phyloP scores from a whole-genome alignment of 352 stramenopile genomes.

The Phytophthora tentaculata region DNA sequence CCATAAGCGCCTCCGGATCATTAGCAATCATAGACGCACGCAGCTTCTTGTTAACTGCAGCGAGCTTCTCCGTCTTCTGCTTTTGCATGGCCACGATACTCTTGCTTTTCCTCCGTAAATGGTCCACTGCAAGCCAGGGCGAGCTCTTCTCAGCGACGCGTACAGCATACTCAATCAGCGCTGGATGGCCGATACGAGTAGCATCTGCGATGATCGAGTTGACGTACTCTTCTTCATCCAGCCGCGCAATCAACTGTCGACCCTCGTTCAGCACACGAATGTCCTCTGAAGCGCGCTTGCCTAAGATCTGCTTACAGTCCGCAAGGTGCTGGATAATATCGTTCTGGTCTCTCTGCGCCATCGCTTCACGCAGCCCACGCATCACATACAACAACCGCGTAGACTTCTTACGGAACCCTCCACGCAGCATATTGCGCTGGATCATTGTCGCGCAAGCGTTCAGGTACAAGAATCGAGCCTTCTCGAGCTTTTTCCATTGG shows the following conservation, averaged over 20 bases:
- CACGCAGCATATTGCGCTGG: slow-evolving; percentile 80
- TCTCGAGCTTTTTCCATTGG: slow-evolving; percentile 84
- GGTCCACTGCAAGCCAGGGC: slow-evolving; percentile 60
- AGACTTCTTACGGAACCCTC: slow-evolving; percentile 71
- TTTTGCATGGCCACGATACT: slow-evolving; percentile 43
- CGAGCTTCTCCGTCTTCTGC: slow-evolving; percentile 47
- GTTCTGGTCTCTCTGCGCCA: slow-evolving; percentile 55
- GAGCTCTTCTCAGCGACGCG: slow-evolving; percentile 66
- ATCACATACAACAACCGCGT: slow-evolving; percentile 65
- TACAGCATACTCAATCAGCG: slow-evolving; percentile 72
- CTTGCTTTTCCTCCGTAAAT: slow-evolving; percentile 49
- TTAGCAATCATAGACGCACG: slow-evolving; percentile 67
- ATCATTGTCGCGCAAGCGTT: slow-evolving; percentile 87
- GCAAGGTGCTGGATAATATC: slow-evolving; percentile 71
- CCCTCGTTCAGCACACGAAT: slow-evolving; percentile 69
- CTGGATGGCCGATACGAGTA: slow-evolving; percentile 55
- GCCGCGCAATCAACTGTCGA: slow-evolving; percentile 52
- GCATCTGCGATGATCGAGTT: slow-evolving; percentile 75
- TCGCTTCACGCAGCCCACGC: slow-evolving; percentile 56
- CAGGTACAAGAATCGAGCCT: slow-evolving; percentile 76
- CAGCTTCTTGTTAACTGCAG: slow-evolving; percentile 57
- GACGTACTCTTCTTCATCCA: slow-evolving; percentile 84
- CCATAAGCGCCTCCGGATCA: slow-evolving; percentile 75
- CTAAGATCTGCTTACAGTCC: slow-evolving; percentile 63
- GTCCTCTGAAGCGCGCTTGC: slow-evolving; percentile 55